Evolutionary conservation across 257 asterid species (phyloP).

Genomic region (Petunia axillaris): DNA sequence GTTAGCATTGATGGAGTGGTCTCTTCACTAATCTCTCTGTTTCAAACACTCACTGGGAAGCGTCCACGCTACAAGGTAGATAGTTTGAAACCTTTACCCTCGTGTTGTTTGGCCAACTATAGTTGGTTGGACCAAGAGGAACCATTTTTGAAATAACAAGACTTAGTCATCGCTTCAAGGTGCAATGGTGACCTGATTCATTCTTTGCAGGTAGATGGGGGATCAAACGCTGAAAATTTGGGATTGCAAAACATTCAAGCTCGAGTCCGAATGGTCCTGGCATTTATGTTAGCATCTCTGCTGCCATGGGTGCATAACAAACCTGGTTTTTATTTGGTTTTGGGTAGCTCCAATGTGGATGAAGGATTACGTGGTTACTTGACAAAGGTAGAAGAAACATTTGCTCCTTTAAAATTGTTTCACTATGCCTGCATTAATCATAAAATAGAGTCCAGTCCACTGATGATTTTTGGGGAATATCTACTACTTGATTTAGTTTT

Average conservation of each 20-base stretch:
- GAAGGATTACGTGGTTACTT: slow-evolving; percentile 93
- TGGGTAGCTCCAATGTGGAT: slow-evolving; percentile 96
- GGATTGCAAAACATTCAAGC: slow-evolving; percentile 93
- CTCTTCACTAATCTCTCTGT: slow-evolving; percentile 75
- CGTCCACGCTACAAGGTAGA: slow-evolving; percentile 79
- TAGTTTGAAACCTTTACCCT: not conserved
- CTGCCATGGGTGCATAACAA: slow-evolving; percentile 96
- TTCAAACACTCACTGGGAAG: slow-evolving; percentile 85
- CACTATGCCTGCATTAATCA: slow-evolving; percentile 10
- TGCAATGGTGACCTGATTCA: slow-evolving; percentile 33
- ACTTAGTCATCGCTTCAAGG: slow-evolving; percentile 18
- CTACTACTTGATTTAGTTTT: not conserved
- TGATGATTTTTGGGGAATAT: not conserved
- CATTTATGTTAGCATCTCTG: slow-evolving; percentile 95
- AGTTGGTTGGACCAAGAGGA: not conserved
- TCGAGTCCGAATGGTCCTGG: slow-evolving; percentile 88
- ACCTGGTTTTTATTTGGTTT: slow-evolving; percentile 91
- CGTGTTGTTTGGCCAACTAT: slow-evolving; percentile 18
- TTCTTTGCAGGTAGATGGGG: slow-evolving; percentile 78
- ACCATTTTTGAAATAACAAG: not conserved
- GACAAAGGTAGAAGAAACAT: slow-evolving; percentile 63
- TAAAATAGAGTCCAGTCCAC: not conserved
- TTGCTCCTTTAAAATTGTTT: not conserved
- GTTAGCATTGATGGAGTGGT: slow-evolving; percentile 83
- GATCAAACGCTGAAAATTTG: slow-evolving; percentile 80